Conservation (phyloP, 2,329 filamentous ascomycete species). For the Venturia nashicola region DNA sequence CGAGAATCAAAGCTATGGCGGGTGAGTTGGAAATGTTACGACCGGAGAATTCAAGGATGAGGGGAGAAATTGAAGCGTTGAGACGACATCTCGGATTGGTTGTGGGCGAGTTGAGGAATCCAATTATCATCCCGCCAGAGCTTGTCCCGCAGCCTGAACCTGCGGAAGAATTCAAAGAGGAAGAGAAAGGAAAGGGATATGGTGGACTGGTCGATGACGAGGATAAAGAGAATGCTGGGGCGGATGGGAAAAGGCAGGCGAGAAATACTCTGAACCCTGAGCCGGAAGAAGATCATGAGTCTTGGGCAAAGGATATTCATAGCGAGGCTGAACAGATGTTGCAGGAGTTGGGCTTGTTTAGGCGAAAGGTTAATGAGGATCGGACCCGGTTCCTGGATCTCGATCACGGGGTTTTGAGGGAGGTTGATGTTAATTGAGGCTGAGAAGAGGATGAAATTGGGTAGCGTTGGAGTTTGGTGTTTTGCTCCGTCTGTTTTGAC, state of each 20-base stretch:
- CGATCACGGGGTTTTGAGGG: background rate
- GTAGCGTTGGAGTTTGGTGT: background rate
- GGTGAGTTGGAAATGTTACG: conserved; percentile 36
- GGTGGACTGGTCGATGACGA: conserved; percentile 13
- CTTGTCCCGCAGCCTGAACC: conserved; percentile 12
- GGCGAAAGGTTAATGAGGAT: conserved; percentile 77
- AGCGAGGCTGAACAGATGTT: conserved; percentile 77
- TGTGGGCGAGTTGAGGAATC: conserved; percentile 76
- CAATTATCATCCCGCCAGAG: conserved; percentile 53
- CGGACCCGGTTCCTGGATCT: conserved; percentile 43
- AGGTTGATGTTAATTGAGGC: background rate
- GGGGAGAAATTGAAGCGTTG: conserved; percentile 68
- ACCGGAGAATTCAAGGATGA: conserved; percentile 45
- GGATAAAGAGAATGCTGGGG: conserved; percentile 15
- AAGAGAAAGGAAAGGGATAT: conserved; percentile 21
- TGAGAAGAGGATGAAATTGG: background rate
- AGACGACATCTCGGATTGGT: conserved; percentile 80
- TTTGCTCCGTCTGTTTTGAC: too few species aligned
- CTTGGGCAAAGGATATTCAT: conserved; percentile 52
- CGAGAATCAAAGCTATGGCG: conserved; percentile 77
- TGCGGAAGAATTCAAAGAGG: conserved; percentile 11
- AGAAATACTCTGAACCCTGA: conserved; percentile 12
- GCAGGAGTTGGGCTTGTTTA: conserved; percentile 67
- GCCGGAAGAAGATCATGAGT: conserved; percentile 26
- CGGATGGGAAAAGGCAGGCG: conserved; percentile 13